phyloP scores from a whole-genome alignment of 2,329 filamentous ascomycete genomes.

The Talaromyces atroroseus region DNA sequence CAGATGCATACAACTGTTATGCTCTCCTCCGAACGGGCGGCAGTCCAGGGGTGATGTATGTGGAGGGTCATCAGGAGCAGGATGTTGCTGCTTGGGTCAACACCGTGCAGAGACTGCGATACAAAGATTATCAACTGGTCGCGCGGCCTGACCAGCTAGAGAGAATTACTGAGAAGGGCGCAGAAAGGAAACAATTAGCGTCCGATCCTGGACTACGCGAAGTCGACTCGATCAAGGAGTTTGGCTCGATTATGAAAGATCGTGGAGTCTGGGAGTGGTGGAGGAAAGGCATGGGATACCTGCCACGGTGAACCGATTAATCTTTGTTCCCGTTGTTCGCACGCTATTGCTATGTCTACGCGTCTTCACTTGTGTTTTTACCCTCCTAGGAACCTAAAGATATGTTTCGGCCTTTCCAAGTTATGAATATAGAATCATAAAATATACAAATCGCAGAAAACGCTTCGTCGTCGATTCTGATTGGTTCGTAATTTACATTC shows the following conservation, averaged over 20 bases:
- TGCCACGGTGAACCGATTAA: conserved; percentile 1
- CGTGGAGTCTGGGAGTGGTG: conserved; percentile 61
- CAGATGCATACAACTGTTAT: conserved; percentile 55
- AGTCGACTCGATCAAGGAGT: conserved; percentile 59
- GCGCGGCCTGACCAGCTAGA: conserved; percentile 44
- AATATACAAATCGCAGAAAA: not conserved
- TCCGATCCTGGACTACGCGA: conserved; percentile 46
- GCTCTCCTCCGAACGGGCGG: conserved; percentile 63
- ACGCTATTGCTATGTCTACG: too few relatives aligned
- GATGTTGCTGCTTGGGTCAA: conserved; percentile 60
- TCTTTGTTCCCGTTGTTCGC: too few relatives aligned
- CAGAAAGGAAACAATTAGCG: not conserved
- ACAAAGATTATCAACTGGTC: conserved; percentile 67
- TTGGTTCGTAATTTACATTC: not conserved
- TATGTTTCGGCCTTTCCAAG: too few relatives aligned
- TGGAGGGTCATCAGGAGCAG: conserved; percentile 52
- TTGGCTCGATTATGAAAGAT: conserved; percentile 56
- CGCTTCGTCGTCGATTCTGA: not conserved
- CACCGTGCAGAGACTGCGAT: conserved; percentile 59
- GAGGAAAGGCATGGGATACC: conserved; percentile 60
- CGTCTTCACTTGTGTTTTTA: too few relatives aligned
- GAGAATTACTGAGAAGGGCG: conserved; percentile 12
- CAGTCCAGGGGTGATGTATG: conserved; percentile 73
- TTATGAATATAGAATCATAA: too few relatives aligned
- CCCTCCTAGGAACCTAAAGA: too few relatives aligned